phyloP scores from a whole-genome alignment of 768 basidiomycete species.

The Suillus bovinus region DNA sequence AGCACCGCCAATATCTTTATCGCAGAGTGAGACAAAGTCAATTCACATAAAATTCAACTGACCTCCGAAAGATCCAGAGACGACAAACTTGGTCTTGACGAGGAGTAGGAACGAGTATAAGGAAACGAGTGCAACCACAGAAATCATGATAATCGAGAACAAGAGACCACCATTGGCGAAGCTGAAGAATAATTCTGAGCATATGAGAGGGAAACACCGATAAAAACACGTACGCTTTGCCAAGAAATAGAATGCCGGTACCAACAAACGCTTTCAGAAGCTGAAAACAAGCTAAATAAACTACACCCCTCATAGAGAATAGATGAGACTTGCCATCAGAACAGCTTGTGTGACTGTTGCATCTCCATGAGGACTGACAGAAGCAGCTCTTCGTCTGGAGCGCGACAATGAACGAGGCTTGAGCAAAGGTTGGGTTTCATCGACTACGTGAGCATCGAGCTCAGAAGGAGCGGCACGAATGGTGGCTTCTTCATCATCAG shows the following conservation, averaged over 20 bases:
- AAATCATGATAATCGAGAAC: conserved; percentile 79
- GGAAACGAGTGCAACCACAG: conserved; percentile 82
- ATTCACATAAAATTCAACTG: conserved; percentile 20
- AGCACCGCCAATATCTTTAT: conserved; percentile 84
- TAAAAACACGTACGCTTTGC: conserved; percentile 71
- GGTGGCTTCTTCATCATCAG: conserved; percentile 54
- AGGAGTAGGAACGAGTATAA: conserved; percentile 93
- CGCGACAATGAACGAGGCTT: conserved; percentile 46
- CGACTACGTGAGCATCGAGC: conserved; percentile 11
- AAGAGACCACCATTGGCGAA: conserved; percentile 95
- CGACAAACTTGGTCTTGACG: conserved; percentile 82
- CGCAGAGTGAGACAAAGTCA: conserved; percentile 4
- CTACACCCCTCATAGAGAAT: conserved; percentile 1
- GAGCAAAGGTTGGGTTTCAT: conserved; percentile 62
- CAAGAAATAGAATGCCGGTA: conserved; percentile 94
- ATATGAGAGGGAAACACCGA: conserved; percentile 4
- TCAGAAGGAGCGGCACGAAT: conserved; percentile 25
- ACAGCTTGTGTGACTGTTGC: conserved; percentile 91
- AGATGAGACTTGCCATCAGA: conserved; percentile 67
- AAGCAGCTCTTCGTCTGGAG: conserved; percentile 54
- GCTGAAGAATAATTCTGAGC: conserved; percentile 37
- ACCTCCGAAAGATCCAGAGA: conserved; percentile 95
- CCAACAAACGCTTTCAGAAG: conserved; percentile 93
- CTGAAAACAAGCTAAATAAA: conserved; percentile 38
- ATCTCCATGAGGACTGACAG: conserved; percentile 71